These are phyloP conservation scores for Umbilicus rupestris DNA, from an alignment of 164 flowering plant genomes.

Conservation along the genomic window DNA sequence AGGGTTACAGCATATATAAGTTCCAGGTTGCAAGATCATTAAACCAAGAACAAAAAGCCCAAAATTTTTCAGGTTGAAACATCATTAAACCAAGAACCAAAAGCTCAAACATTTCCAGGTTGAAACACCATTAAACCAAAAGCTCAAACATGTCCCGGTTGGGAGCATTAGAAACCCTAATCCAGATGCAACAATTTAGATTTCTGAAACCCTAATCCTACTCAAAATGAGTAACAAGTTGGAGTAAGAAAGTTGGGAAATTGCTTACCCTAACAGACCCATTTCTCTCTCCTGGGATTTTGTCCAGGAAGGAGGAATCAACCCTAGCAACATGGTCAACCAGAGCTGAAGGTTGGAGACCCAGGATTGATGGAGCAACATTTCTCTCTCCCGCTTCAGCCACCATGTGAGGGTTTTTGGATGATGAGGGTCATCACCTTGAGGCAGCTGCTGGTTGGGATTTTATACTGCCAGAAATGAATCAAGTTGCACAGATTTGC, in stretches of 20 bases:
- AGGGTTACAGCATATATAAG: too few species aligned
- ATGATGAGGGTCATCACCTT: background rate
- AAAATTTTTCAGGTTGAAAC: too few species aligned
- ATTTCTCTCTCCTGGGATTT: constrained; percentile 75
- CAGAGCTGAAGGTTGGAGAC: constrained; percentile 79
- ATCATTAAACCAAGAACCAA: too few species aligned
- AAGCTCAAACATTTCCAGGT: too few species aligned
- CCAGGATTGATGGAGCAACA: constrained; percentile 41
- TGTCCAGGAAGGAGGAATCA: constrained; percentile 63
- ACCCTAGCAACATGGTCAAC: constrained; percentile 82
- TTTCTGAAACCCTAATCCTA: background rate
- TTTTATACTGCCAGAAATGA: too few species aligned
- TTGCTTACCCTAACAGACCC: constrained; percentile 64
- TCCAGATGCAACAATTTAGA: too few species aligned
- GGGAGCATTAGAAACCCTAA: too few species aligned
- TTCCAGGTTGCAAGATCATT: too few species aligned
- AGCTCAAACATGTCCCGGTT: too few species aligned
- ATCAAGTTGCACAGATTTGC: too few species aligned
- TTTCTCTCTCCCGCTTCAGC: background rate
- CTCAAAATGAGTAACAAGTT: background rate
- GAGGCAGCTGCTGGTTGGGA: background rate
- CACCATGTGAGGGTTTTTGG: background rate
- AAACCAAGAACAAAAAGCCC: too few species aligned
- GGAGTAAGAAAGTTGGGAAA: background rate
- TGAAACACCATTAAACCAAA: too few species aligned